Evolutionary conservation across 345 rosid genomes (phyloP).

Genomic region (Ricinus communis): DNA sequence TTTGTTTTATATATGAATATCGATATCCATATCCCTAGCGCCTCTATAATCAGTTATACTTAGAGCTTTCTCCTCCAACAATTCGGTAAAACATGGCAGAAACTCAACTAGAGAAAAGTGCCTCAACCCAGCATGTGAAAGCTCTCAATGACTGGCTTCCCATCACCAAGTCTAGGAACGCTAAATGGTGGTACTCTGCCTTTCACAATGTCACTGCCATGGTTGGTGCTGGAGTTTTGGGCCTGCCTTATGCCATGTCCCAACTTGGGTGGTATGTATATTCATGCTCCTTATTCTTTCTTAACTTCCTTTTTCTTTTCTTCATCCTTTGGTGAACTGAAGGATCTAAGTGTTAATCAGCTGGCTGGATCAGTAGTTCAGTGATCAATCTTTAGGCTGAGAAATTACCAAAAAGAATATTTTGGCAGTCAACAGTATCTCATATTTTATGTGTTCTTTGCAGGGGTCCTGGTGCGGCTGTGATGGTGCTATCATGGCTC

Average conservation of each 20-base stretch:
- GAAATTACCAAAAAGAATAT: no score
- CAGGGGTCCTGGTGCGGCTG: slow-evolving; percentile 60
- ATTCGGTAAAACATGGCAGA: background rate
- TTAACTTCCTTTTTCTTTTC: background rate
- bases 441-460: no score
- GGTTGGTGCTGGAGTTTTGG: slow-evolving; percentile 73
- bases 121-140: background rate
- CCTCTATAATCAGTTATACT: no score
- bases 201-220: slow-evolving; percentile 74
- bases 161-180: slow-evolving; percentile 55
- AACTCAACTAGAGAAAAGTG: background rate
- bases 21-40: no score
- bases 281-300: background rate
- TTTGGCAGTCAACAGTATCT: no score
- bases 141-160: slow-evolving; percentile 59
- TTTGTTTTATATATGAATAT: no score
- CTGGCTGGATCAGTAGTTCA: no score
- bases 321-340: no score
- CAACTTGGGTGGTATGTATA: slow-evolving; percentile 64
- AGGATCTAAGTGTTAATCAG: no score
- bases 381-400: no score
- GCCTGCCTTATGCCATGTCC: slow-evolving; percentile 69
- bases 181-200: slow-evolving; percentile 69
- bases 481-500: slow-evolving; percentile 62
- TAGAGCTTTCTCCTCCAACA: no score